Conservation (phyloP, 345 rosid species). For the Populus deltoides region DNA sequence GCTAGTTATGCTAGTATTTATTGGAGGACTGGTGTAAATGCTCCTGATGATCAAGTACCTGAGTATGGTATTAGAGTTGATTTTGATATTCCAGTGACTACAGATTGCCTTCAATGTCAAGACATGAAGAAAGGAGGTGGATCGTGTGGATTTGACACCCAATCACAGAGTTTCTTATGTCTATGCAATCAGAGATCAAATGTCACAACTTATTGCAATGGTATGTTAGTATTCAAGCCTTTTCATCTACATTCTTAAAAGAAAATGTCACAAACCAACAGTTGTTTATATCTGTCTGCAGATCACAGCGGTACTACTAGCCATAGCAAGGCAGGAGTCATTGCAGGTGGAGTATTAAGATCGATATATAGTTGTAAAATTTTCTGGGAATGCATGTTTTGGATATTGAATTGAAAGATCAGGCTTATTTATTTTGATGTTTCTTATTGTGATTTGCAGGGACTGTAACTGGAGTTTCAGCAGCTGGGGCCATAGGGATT, state of each 20-base stretch:
- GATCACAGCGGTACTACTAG: constrained; percentile 31
- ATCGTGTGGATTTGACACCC: constrained; percentile 64
- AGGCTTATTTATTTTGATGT: background rate
- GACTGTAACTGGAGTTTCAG: constrained; percentile 66
- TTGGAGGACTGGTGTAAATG: constrained; percentile 61
- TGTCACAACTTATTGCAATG: constrained; percentile 65
- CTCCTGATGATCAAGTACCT: constrained; percentile 61
- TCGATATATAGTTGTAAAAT: background rate
- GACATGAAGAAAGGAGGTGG: constrained; percentile 75
- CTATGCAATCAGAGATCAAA: constrained; percentile 54
- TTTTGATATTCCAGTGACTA: constrained; percentile 77
- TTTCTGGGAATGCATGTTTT: background rate
- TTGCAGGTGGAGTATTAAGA: constrained; percentile 42
- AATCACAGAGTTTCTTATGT: constrained; percentile 60
- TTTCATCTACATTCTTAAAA: background rate
- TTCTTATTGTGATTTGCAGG: constrained; percentile 37
- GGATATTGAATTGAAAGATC: background rate
- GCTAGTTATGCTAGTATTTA: constrained; percentile 78
- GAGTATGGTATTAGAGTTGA: constrained; percentile 83
- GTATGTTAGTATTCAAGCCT: constrained; percentile 22
- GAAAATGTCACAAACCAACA: background rate
- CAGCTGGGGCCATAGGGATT: constrained; percentile 66
- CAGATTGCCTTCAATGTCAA: constrained; percentile 73
- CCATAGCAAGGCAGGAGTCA: constrained; percentile 41
- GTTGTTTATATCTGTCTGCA: constrained; percentile 16